phyloP scores from a whole-genome alignment of 768 basidiomycete species.

The Termitomyces bulborhizus region DNA sequence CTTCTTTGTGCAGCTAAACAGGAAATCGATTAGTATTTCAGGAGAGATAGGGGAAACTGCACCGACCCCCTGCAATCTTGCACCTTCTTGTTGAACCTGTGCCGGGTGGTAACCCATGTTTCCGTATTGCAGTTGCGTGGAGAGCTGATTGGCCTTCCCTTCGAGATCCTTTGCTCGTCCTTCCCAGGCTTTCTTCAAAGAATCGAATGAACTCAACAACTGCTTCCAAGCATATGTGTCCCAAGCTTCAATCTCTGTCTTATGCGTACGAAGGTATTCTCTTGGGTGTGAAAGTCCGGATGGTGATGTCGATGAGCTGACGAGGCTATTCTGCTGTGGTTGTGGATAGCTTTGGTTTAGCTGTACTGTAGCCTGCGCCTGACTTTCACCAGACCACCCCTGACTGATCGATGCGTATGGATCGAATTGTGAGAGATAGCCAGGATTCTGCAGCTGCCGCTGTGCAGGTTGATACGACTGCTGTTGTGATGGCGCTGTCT shows the following conservation, averaged over 20 bases:
- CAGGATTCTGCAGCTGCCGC: conserved; percentile 41
- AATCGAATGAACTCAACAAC: conserved; percentile 53
- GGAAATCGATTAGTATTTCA: conserved; percentile 4
- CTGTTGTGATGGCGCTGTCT: conserved; percentile 18
- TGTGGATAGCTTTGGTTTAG: conserved; percentile 14
- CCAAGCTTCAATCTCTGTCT: conserved; percentile 66
- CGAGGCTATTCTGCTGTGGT: conserved; percentile 7
- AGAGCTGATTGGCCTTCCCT: conserved; percentile 35
- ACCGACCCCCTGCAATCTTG: conserved; percentile 54
- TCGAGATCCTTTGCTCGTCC: conserved; percentile 50
- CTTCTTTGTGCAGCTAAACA: conserved; percentile 48
- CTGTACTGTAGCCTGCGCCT: conserved; percentile 13
- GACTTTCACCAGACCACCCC: conserved; percentile 29
- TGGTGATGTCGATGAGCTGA: conserved; percentile 21
- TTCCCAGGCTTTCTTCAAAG: conserved; percentile 63
- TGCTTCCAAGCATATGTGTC: conserved; percentile 69
- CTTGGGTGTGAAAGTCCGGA: conserved; percentile 55
- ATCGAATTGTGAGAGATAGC: conserved; percentile 47
- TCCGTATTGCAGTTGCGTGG: conserved; percentile 37
- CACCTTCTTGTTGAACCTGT: conserved; percentile 50
- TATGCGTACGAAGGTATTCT: conserved; percentile 59
- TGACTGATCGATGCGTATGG: conserved; percentile 42
- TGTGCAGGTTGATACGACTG: conserved; percentile 35
- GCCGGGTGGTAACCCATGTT: conserved; percentile 38
- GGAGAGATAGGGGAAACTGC: conserved; percentile 9